phyloP scores from a whole-genome alignment of 2,329 filamentous ascomycete species.

The Claviceps purpurea region DNA sequence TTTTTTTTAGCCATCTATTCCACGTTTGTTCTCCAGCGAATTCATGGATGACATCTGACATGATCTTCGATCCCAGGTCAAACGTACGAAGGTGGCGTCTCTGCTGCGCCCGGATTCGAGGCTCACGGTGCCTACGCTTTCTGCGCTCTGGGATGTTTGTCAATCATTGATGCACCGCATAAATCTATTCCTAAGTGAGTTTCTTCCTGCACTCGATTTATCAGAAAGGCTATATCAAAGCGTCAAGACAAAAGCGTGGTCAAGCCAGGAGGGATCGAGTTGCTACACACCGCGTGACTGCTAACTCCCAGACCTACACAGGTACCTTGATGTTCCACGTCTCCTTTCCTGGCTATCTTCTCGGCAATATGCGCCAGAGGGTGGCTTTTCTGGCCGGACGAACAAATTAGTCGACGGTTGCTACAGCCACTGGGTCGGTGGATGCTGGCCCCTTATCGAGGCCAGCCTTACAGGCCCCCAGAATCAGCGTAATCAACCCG shows the following conservation, averaged over 20 bases:
- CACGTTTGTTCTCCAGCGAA: slow-evolving; percentile 7
- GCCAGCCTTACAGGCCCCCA: slow-evolving; percentile 51
- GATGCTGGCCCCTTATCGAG: slow-evolving; percentile 85
- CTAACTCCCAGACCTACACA: slow-evolving; percentile 23
- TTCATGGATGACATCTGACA: slow-evolving; percentile 4
- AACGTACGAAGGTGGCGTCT: slow-evolving; percentile 90
- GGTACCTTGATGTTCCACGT: slow-evolving; percentile 61
- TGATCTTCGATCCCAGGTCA: slow-evolving; percentile 46
- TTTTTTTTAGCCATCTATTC: slow-evolving; percentile 7
- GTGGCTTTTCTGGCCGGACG: slow-evolving; percentile 83
- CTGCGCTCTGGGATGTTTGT: slow-evolving; percentile 79
- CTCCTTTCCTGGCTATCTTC: slow-evolving; percentile 81
- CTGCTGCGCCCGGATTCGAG: slow-evolving; percentile 71
- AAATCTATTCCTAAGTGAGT: slow-evolving; percentile 58
- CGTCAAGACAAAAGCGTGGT: background rate
- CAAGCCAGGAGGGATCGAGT: background rate
- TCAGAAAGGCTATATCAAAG: background rate
- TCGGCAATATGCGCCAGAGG: slow-evolving; percentile 80
- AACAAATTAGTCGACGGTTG: slow-evolving; percentile 98
- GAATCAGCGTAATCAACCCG: slow-evolving; percentile 15
- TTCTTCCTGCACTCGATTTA: background rate
- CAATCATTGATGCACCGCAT: slow-evolving; percentile 70
- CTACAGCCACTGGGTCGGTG: slow-evolving; percentile 96
- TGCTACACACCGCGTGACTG: slow-evolving; percentile 12
- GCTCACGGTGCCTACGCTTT: slow-evolving; percentile 96